Conservation (phyloP, 352 stramenopile genomes). For the Pythium diclinum region DNA sequence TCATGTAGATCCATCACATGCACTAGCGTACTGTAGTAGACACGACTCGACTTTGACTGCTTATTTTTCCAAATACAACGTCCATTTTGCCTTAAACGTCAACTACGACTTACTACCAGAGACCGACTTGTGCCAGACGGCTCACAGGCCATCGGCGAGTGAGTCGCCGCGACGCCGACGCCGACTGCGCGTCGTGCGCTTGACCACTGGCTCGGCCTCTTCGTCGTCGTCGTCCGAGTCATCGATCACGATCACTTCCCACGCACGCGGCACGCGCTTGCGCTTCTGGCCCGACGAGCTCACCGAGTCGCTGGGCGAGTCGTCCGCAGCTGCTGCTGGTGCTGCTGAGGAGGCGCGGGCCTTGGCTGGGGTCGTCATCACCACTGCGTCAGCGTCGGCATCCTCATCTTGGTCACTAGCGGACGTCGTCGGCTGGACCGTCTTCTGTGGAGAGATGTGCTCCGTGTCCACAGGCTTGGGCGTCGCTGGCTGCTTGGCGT, state of each 20-base stretch:
- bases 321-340: neutral
- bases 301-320: neutral
- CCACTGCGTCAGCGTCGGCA: neutral
- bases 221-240: conserved; percentile 48
- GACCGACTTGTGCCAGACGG: neutral
- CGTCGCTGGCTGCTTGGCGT: neutral
- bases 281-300: conserved; percentile 20
- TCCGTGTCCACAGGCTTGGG: neutral
- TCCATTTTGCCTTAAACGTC: neutral
- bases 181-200: conserved; percentile 28
- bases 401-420: neutral
- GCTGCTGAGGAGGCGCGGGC: neutral
- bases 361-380: conserved; percentile 1
- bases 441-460: neutral
- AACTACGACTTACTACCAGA: neutral
- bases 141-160: conserved; percentile 23
- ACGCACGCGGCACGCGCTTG: conserved; percentile 39
- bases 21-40: neutral
- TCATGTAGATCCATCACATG: conserved; percentile 44
- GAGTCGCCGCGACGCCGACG: conserved; percentile 16
- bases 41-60: neutral
- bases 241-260: conserved; percentile 81
- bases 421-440: neutral
- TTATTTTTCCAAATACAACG: neutral
- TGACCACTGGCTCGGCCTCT: conserved; percentile 8